Evolutionary conservation across 106 monocot genomes (phyloP), one percentile per base, ranked within the genome.

Genomic region (Posidonia australis): DNA sequence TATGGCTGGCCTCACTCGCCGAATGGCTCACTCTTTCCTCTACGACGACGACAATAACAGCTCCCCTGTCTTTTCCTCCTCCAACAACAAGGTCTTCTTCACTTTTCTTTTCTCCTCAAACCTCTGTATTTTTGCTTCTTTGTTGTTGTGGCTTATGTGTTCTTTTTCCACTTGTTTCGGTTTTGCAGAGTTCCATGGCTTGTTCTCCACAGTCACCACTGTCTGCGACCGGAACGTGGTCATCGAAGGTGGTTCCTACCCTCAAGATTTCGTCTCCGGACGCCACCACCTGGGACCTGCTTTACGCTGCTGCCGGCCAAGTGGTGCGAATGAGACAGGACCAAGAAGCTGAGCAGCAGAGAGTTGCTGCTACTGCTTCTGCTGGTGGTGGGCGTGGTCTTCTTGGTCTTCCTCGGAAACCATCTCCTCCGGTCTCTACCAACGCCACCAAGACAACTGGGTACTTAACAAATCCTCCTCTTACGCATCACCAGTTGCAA

Each of bases 271-370:
- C 5, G n/a, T 19, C 16, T 18, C 16, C 66, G 9, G 19, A 20
- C 0, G 10, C 28, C 43, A 61, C 14, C 14, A 9, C 28, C 10
- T 67, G 67, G 73, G 84, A 84, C 26, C 30, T 89, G 25, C 74
- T 89, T 22, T 72, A 58, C 54, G 79, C 82, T 1, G 88, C 82
- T 1, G 82, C 85, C 0, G 85, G 82, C 0, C 60, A 81, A 18
- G 77, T 81, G 13, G 22, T 78, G 64, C 65, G 70, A 53, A 28
- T 76, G 71, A 72, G 73, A 23, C 29, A 60, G 1, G 62, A 63
- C 21, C 43, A 76, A 3, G 75, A 58, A 17, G 30, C 9, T 1
- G 52, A 42, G 10, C 30, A 55, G 46, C 30, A 47, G n/a, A 45
- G 29, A 9, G 3, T 7, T 49, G 5, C 49, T 19, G 0, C n/a